phyloP scores from a whole-genome alignment of 2,329 filamentous ascomycete genomes.

The Trichoderma afroharzianum region DNA sequence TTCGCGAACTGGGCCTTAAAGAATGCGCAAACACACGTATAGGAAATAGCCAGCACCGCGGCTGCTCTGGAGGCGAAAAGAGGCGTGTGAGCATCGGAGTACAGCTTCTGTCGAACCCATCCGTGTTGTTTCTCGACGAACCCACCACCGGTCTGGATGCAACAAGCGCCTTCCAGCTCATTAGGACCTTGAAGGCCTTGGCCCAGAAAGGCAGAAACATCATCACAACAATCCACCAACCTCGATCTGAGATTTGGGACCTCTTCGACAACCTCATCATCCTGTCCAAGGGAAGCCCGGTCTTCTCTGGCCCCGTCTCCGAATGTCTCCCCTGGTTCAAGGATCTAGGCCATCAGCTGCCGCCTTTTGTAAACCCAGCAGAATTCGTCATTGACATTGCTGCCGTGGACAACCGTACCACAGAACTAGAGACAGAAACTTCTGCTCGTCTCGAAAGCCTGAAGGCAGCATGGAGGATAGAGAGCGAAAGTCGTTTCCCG shows the following conservation, averaged over 20 bases:
- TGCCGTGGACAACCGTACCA: constrained; percentile 67
- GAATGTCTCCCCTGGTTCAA: constrained; percentile 64
- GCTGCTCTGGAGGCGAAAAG: constrained; percentile 77
- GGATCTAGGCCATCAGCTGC: constrained; percentile 56
- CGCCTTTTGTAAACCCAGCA: constrained; percentile 72
- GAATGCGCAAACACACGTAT: constrained; percentile 74
- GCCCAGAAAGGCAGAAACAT: constrained; percentile 67
- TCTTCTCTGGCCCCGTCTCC: constrained; percentile 61
- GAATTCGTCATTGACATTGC: constrained; percentile 73
- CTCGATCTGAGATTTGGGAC: constrained; percentile 74
- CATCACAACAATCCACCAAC: constrained; percentile 73
- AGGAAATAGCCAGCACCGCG: constrained; percentile 66
- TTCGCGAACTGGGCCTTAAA: constrained; percentile 70
- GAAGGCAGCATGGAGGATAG: constrained; percentile 55
- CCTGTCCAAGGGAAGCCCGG: constrained; percentile 61
- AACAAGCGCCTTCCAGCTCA: constrained; percentile 70
- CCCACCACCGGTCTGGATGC: constrained; percentile 76
- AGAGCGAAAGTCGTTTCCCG: constrained; percentile 30
- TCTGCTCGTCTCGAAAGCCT: constrained; percentile 58
- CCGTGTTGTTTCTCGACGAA: constrained; percentile 73
- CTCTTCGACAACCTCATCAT: constrained; percentile 71
- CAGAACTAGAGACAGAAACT: constrained; percentile 60
- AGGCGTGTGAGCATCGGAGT: constrained; percentile 73
- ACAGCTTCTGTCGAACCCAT: constrained; percentile 74
- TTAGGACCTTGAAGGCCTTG: constrained; percentile 65